Conservation (phyloP, 2,329 filamentous ascomycete genomes). For the Stemphylium lycopersici region DNA sequence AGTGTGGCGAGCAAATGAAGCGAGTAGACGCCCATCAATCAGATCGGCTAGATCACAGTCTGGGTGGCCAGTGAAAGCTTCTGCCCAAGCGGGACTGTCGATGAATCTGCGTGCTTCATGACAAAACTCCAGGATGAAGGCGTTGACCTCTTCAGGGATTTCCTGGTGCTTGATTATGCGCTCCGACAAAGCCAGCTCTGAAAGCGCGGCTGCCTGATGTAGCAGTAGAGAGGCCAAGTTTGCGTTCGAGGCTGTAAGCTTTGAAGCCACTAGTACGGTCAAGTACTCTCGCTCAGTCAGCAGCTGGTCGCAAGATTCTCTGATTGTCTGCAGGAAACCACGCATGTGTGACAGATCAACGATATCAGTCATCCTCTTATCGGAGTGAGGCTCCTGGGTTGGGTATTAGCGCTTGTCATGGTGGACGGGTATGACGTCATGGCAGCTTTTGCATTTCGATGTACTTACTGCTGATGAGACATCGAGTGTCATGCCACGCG, state of each 20-base stretch:
- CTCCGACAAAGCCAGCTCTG: conserved; percentile 50
- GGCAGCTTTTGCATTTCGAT: neutral
- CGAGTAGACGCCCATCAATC: conserved; percentile 59
- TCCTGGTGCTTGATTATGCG: conserved; percentile 43
- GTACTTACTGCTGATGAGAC: conserved; percentile 26
- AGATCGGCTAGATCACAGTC: conserved; percentile 60
- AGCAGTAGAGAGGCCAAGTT: conserved; percentile 50
- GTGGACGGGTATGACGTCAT: neutral
- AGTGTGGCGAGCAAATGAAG: conserved; percentile 30
- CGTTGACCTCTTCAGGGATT: conserved; percentile 40
- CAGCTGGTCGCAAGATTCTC: conserved; percentile 21
- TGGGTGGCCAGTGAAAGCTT: conserved; percentile 26
- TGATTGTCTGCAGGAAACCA: conserved; percentile 27
- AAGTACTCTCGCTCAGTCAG: conserved; percentile 46
- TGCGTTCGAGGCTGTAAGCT: conserved; percentile 39
- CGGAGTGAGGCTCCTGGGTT: conserved; percentile 6
- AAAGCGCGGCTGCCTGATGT: conserved; percentile 52
- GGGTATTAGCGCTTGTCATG: neutral
- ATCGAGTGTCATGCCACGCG: conserved; percentile 24
- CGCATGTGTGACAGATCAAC: conserved; percentile 25
- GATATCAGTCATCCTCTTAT: conserved; percentile 14
- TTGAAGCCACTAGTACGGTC: conserved; percentile 40
- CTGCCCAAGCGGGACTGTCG: conserved; percentile 45
- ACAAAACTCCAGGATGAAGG: conserved; percentile 49
- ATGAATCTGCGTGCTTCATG: conserved; percentile 47